Conservation (phyloP, 2,329 filamentous ascomycete genomes). For the Biscogniauxia sp. region DNA sequence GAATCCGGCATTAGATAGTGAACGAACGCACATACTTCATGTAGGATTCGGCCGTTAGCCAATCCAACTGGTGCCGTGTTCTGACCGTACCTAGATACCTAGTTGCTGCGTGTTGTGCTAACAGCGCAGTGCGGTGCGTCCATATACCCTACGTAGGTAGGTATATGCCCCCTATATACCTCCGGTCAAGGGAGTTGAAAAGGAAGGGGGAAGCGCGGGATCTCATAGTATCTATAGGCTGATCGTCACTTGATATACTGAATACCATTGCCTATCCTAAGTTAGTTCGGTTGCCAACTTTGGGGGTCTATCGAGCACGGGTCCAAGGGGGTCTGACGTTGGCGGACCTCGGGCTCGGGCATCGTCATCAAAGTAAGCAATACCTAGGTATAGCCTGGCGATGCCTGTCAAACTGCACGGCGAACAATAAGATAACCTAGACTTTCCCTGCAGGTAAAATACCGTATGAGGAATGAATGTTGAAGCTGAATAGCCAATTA, state of each 20-base stretch:
- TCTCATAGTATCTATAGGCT: background rate
- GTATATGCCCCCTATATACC: background rate
- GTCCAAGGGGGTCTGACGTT: background rate
- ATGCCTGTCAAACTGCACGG: background rate
- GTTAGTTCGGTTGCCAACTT: background rate
- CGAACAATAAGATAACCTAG: background rate
- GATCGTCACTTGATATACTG: background rate
- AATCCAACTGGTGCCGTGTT: background rate
- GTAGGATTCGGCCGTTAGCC: background rate
- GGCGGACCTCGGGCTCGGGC: background rate
- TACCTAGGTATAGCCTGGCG: background rate
- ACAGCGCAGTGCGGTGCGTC: too few relatives aligned
- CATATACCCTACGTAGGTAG: too few relatives aligned
- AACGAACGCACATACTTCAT: background rate
- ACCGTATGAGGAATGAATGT: background rate
- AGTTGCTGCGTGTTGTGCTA: too few relatives aligned
- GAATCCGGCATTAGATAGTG: background rate
- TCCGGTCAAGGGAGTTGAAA: background rate
- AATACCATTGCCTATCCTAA: background rate
- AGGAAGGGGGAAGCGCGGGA: background rate
- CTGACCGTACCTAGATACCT: background rate
- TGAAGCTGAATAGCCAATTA: background rate
- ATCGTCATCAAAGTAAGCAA: background rate
- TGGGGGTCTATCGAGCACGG: background rate
- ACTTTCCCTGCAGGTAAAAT: background rate